Evolutionary conservation across 1,139 yeast species (phyloP), one percentile per base, ranked within the genome.

Genomic region (Schwanniomyces etchellsii): DNA sequence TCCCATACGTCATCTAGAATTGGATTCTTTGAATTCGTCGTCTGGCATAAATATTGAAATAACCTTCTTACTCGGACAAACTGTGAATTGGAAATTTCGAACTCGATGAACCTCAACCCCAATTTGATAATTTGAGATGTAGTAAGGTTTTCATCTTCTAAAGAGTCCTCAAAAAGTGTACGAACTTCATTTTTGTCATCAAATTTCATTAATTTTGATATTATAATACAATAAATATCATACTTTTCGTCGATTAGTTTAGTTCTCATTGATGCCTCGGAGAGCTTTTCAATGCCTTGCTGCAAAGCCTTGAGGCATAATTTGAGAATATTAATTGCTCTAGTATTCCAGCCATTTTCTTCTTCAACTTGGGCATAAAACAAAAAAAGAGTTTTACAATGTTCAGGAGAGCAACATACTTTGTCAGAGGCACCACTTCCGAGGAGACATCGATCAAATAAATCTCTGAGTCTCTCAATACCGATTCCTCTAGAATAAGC

Each of bases 391-490:
- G 75, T 55, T 36, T 72, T 72, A 17, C 68, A 52, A 15, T 39
- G 62, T 12, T 38, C 55, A 0, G 67, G 45, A 0, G 85, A 83
- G 36, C 11, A 51, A n/a, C n/a, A 18, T 7, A 18, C 21, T 18
- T 18, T 18, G 21, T n/a, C 7, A 7, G 21, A 18, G n/a, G 21
- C n/a, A 52, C 34, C 36, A 4, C 16, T 14, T 14, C 30, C 31
- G 5, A 20, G 17, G 9, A 63, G 30, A 26, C 78, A 50, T 28
- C 77, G 77, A 34, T 85, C 95, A 53, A 84, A 86, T 13, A 83
- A 47, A 38, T 84, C 95, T 24, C 95, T 59, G 4, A 83, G 56
- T 36, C 85, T 59, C 43, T 85, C 95, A 0, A 48, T 36, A 42
- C 43, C 53, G 27, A 45, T 42, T 32, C 42, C 37, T 28, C 47